Percentiles rank a stretch among this genome's conserved stretches.
These are phyloP conservation scores for Candida dendrica DNA, from an alignment of 805 yeast species.

Conservation along the genomic window DNA sequence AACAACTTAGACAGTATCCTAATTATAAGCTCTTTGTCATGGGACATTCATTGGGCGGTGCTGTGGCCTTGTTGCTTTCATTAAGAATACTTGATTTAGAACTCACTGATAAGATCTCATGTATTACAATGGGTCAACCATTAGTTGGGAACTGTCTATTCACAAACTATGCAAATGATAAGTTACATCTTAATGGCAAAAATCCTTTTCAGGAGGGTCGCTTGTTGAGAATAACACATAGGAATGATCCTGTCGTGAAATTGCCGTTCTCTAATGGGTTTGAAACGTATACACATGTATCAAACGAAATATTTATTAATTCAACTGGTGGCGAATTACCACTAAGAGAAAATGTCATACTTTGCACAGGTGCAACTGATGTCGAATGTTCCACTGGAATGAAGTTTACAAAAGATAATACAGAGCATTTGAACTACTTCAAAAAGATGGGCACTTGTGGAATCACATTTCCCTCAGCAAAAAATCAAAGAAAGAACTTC, in stretches of 20 bases:
- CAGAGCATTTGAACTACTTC: slow-evolving; percentile 22
- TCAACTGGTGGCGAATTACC: slow-evolving; percentile 13
- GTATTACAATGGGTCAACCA: slow-evolving; percentile 22
- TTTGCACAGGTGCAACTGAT: slow-evolving; percentile 59
- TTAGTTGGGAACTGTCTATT: slow-evolving; percentile 17
- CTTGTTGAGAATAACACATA: slow-evolving; percentile 17
- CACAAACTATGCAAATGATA: slow-evolving; percentile 6
- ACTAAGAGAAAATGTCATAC: slow-evolving; percentile 52
- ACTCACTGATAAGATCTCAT: background rate
- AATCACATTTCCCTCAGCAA: slow-evolving; percentile 4
- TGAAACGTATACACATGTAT: slow-evolving; percentile 11
- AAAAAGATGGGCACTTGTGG: slow-evolving; percentile 22
- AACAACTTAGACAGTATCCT: background rate
- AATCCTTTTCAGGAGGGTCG: slow-evolving; percentile 2
- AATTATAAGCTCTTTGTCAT: slow-evolving; percentile 10
- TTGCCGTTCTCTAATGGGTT: slow-evolving; percentile 16
- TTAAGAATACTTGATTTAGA: slow-evolving; percentile 1
- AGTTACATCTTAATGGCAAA: slow-evolving; percentile 2
- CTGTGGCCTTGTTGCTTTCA: slow-evolving; percentile 13
- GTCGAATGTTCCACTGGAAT: slow-evolving; percentile 37
- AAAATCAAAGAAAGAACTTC: no score
- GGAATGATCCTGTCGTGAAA: slow-evolving; percentile 20
- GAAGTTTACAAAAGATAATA: slow-evolving; percentile 12
- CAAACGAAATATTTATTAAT: slow-evolving; percentile 18
- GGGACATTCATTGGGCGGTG: slow-evolving; percentile 24